Evolutionary conservation across 805 yeast genomes (phyloP), one percentile per base, ranked within the genome.

Genomic region (Metschnikowia amazonensis): DNA sequence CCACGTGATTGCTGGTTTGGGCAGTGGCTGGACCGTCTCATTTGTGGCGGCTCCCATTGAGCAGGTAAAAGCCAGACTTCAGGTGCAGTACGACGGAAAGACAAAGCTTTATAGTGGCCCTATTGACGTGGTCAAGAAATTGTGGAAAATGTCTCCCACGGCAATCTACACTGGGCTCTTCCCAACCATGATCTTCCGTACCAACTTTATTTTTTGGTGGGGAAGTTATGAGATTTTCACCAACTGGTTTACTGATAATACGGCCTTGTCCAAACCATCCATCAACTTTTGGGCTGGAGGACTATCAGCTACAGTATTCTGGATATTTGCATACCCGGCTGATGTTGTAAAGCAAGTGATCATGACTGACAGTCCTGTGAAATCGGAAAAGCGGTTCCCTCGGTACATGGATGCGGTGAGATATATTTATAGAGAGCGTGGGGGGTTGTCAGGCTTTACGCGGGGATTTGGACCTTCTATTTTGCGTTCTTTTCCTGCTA

Each of bases 1-100:
- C 0, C 89, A 85, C 58, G 72, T 85, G 25, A 63, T 84, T 18
- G 92, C 96, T 1, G 84, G 82, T 0, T 60, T 79, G 25, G 95
- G 95, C n/a, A 81, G 94, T 7, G 97, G 97, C 2, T 80, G 84
- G 84, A 89, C 97, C 0, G 97, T 89, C 11, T 82, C 92, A 38
- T 85, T 89, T 68, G 90, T 89, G n/a, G 97, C 97, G 4, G 96
- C 96, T 0, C 97, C 97, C 2, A 84, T 89, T 6, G 97, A 89
- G 63, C 84, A 85, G 56, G 81, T 89, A 54, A 89, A 89, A 66
- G 96, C 95, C 3, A 75, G 95, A 50, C 72, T 89, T 42, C 97
- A 89, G 63, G 89, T 89, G 10, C 97, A 89, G 60, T 89, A 89
- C 61, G 95, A 88, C 61, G 83, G 89, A 10, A 75, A 77, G 34